Evolutionary conservation across 2,329 filamentous ascomycete genomes (phyloP).

Genomic region (Trichoderma sp.): DNA sequence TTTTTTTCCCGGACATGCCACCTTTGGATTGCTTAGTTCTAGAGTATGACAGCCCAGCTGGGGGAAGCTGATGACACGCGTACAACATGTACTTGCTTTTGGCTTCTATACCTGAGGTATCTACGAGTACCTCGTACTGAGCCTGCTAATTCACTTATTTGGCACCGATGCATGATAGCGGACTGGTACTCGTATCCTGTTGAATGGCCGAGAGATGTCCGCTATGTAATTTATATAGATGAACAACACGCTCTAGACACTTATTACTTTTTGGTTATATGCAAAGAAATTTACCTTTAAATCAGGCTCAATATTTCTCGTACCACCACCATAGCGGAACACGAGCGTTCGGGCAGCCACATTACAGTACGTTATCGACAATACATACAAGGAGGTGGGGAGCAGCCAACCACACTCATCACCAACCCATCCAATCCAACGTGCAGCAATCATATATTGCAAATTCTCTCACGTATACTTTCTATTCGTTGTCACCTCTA

Average conservation of each 20-base stretch:
- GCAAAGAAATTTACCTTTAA: neutral
- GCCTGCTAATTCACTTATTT: neutral
- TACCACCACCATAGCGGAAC: neutral
- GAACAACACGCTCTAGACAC: neutral
- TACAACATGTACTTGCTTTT: neutral
- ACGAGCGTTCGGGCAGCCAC: neutral
- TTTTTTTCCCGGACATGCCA: neutral
- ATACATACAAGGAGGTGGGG: neutral
- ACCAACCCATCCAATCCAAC: neutral
- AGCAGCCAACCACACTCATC: neutral
- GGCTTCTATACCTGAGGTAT: neutral
- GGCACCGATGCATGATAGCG: too few species aligned
- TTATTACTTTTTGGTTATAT: neutral
- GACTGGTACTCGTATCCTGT: too few species aligned
- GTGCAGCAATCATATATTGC: neutral
- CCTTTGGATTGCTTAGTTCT: neutral
- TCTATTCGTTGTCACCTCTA: neutral
- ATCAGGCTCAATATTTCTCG: neutral
- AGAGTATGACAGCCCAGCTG: neutral
- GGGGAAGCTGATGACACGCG: constrained; percentile 3
- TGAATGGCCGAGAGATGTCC: neutral
- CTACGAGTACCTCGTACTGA: neutral
- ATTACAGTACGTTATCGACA: neutral
- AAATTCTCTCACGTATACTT: neutral
- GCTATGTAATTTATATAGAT: neutral